A percentile compares a stretch with the other conserved stretches of the same genome.
Evolutionary conservation across 75 land plant species (phyloP).

Genomic region (Sequoiadendron giganteum): DNA sequence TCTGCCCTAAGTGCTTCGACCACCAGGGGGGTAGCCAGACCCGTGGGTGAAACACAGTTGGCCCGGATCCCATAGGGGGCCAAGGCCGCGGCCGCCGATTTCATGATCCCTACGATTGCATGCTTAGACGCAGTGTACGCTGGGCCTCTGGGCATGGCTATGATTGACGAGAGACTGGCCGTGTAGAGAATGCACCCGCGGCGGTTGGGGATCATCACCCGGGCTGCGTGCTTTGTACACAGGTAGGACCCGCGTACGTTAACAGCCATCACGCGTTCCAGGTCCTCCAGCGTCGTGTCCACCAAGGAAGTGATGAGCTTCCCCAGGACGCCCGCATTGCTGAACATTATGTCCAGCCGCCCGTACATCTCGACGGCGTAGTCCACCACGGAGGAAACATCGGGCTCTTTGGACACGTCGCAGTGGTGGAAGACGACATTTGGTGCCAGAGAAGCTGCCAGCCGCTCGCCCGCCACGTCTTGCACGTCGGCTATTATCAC

Average conservation of each 20-base stretch:
- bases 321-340: constrained; percentile 51
- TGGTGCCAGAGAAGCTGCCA: constrained; percentile 13
- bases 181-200: constrained; percentile 6
- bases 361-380: constrained; percentile 29
- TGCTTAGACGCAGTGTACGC: constrained; percentile 19
- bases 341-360: constrained; percentile 43
- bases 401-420: constrained; percentile 38
- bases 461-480: constrained; percentile 24
- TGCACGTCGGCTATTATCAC: constrained; percentile 64
- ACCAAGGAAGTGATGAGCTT: constrained; percentile 19
- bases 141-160: background rate
- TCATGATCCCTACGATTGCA: constrained; percentile 19
- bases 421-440: constrained; percentile 22
- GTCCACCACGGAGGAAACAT: constrained; percentile 30
- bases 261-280: constrained; percentile 3
- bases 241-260: constrained; percentile 13
- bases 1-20: background rate
- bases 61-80: constrained; percentile 19
- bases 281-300: constrained; percentile 1
- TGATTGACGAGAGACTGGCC: constrained; percentile 6
- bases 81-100: constrained; percentile 16
- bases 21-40: constrained; percentile 12
- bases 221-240: constrained; percentile 18
- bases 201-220: background rate
- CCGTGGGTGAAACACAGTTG: constrained; percentile 18